Evolutionary conservation across 2,329 filamentous ascomycete genomes (phyloP).

Genomic region (Trichoderma arundinaceum): DNA sequence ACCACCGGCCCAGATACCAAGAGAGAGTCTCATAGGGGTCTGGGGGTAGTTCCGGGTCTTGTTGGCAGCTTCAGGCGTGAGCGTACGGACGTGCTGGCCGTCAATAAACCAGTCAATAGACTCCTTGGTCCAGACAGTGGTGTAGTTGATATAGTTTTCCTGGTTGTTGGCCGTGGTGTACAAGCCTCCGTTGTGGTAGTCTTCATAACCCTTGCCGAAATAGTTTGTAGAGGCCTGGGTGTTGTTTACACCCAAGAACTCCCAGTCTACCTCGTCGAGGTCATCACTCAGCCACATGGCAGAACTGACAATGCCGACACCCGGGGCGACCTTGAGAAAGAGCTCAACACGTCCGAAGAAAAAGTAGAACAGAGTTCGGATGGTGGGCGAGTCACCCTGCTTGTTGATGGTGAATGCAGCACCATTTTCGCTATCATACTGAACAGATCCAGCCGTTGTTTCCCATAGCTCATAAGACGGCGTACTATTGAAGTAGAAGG

Average conservation of each 20-base stretch:
- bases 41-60: slow-evolving; percentile 72
- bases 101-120: slow-evolving; percentile 74
- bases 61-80: slow-evolving; percentile 66
- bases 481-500: slow-evolving; percentile 68
- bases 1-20: slow-evolving; percentile 71
- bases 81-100: slow-evolving; percentile 65
- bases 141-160: slow-evolving; percentile 74
- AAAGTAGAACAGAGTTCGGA: slow-evolving; percentile 81
- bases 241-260: slow-evolving; percentile 73
- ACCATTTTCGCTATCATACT: slow-evolving; percentile 65
- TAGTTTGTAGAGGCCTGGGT: slow-evolving; percentile 73
- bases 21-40: slow-evolving; percentile 73
- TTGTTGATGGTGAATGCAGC: slow-evolving; percentile 74
- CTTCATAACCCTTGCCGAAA: slow-evolving; percentile 74
- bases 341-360: slow-evolving; percentile 84
- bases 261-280: slow-evolving; percentile 88
- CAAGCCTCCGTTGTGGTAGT: slow-evolving; percentile 67
- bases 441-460: slow-evolving; percentile 68
- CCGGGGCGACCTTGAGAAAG: slow-evolving; percentile 75
- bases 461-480: slow-evolving; percentile 69
- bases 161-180: slow-evolving; percentile 61
- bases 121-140: slow-evolving; percentile 73
- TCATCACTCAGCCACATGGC: slow-evolving; percentile 85
- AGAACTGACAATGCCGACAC: slow-evolving; percentile 77
- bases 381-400: slow-evolving; percentile 76